Conservation (phyloP, 345 rosid species). For the Gossypium thurberi region DNA sequence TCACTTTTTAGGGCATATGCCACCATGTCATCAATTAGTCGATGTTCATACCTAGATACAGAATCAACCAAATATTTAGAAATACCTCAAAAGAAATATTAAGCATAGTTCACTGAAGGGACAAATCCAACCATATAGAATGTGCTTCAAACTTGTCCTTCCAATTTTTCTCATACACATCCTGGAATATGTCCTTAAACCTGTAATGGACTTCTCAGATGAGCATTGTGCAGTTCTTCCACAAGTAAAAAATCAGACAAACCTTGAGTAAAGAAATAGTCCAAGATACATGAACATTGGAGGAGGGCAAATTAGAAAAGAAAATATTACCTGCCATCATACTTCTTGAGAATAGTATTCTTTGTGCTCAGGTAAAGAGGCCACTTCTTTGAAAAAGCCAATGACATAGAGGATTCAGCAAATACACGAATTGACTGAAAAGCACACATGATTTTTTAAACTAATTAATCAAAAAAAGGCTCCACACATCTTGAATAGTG, state of each 20-base stretch:
- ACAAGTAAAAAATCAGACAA: not conserved
- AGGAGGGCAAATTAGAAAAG: constrained; percentile 8
- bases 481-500: not conserved
- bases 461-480: constrained; percentile 7
- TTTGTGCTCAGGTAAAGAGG: constrained; percentile 95
- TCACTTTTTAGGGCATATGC: constrained; percentile 94
- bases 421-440: constrained; percentile 78
- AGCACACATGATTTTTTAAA: constrained; percentile 14
- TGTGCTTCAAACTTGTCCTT: constrained; percentile 82
- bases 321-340: constrained; percentile 83
- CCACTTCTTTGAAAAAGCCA: constrained; percentile 85
- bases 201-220: constrained; percentile 32
- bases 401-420: constrained; percentile 94
- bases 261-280: not conserved
- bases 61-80: constrained; percentile 2
- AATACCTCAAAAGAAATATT: constrained; percentile 1
- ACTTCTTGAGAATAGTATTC: constrained; percentile 93
- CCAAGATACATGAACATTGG: not conserved
- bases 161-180: constrained; percentile 87
- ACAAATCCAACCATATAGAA: constrained; percentile 64
- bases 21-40: constrained; percentile 98
- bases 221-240: constrained; percentile 9
- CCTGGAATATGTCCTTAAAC: constrained; percentile 94
- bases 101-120: not conserved
- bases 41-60: constrained; percentile 82